These are phyloP conservation scores for Mycena filopes DNA, from an alignment of 768 basidiomycete genomes.

Conservation along the genomic window DNA sequence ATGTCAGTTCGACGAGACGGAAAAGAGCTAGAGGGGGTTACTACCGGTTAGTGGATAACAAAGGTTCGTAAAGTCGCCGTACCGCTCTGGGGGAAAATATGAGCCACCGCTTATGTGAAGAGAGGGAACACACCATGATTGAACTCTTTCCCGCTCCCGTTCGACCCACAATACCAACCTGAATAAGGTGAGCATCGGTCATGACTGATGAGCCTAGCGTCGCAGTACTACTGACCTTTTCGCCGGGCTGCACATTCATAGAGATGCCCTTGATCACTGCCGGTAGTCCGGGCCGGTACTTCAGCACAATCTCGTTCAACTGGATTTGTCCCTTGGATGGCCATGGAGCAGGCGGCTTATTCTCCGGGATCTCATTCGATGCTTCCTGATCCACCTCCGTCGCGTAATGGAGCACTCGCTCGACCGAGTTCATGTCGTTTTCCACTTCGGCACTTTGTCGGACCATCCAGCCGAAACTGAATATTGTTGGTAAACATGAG, in stretches of 20 bases:
- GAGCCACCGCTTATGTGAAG: constrained; percentile 38
- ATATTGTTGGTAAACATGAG: not conserved
- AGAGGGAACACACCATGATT: constrained; percentile 65
- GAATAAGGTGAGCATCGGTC: too few relatives aligned
- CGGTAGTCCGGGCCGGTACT: constrained; percentile 90
- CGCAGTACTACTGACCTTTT: constrained; percentile 95
- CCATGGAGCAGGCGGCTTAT: constrained; percentile 73
- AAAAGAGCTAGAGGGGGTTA: constrained; percentile 64
- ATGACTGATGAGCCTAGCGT: too few relatives aligned
- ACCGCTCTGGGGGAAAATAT: constrained; percentile 34
- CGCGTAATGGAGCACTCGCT: constrained; percentile 86
- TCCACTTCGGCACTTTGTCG: constrained; percentile 87
- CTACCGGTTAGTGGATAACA: constrained; percentile 3
- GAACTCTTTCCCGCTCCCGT: constrained; percentile 93
- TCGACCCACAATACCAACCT: not conserved
- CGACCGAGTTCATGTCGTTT: constrained; percentile 94
- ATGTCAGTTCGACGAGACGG: constrained; percentile 82
- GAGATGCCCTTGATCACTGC: constrained; percentile 83
- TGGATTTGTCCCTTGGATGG: constrained; percentile 78
- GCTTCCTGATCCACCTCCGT: constrained; percentile 86
- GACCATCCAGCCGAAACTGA: constrained; percentile 79
- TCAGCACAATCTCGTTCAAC: constrained; percentile 80
- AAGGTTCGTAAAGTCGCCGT: not conserved
- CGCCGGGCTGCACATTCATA: constrained; percentile 74
- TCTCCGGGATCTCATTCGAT: constrained; percentile 70